Evolutionary conservation across 768 basidiomycete genomes (phyloP).

Genomic region (Auriscalpium microsporum): DNA sequence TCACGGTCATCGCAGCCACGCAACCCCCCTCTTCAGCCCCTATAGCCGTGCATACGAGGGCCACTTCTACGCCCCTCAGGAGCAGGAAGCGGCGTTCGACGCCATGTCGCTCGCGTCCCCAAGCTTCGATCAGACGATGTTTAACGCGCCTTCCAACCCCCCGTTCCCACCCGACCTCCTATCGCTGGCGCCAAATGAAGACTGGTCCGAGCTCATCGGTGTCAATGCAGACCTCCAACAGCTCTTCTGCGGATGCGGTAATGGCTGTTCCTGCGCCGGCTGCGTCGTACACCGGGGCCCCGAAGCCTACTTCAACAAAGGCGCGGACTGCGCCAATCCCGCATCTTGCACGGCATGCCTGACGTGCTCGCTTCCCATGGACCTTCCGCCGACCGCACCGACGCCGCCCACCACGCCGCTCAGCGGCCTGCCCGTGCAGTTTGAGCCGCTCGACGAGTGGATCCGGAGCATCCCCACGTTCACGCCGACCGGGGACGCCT

Average conservation of each 20-base stretch:
- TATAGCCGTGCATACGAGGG: constrained; percentile 59
- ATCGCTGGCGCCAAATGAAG: constrained; percentile 4
- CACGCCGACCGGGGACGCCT: constrained; percentile 4
- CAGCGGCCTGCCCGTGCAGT: constrained; percentile 8
- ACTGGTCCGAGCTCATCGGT: constrained; percentile 6
- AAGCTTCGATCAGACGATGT: constrained; percentile 11
- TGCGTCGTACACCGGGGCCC: constrained; percentile 14
- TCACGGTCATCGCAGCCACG: constrained; percentile 30
- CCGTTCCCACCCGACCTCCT: constrained; percentile 1
- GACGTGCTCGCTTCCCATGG: constrained; percentile 3
- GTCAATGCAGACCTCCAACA: constrained; percentile 5
- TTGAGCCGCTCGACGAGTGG: constrained; percentile 15
- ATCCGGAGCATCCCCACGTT: constrained; percentile 11
- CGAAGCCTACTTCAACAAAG: constrained; percentile 9
- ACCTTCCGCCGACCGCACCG: constrained; percentile 9
- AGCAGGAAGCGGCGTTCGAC: constrained; percentile 3
- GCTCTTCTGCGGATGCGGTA: constrained; percentile 12
- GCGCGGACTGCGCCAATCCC: constrained; percentile 6
- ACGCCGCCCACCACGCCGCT: constrained; percentile 15
- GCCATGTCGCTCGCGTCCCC: neutral
- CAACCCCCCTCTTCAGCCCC: constrained; percentile 49
- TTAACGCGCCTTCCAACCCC: constrained; percentile 5
- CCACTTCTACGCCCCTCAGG: constrained; percentile 30
- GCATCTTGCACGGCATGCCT: constrained; percentile 9
- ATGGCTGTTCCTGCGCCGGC: constrained; percentile 9